A percentile compares a stretch with the other conserved stretches of the same genome.
Conservation (phyloP, 257 asterid genomes). For the Linaria vulgaris region DNA sequence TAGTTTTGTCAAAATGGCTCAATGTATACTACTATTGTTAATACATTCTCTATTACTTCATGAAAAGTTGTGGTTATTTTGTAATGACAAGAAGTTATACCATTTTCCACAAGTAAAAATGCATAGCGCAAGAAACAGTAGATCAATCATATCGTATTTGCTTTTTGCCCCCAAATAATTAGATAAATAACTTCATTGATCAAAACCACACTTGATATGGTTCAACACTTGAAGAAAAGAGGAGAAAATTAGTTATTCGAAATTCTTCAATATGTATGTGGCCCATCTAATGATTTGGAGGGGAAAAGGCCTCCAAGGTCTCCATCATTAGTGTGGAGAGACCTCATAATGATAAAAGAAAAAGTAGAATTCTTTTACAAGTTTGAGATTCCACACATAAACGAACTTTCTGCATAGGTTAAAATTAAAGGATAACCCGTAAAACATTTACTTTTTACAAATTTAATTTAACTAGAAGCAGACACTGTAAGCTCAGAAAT, state of each 20-base stretch:
- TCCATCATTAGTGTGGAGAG: slow-evolving; percentile 20
- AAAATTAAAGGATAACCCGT: too few relatives aligned
- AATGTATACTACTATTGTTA: neutral
- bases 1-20: too few relatives aligned
- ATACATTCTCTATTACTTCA: neutral
- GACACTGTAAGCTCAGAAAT: too few relatives aligned
- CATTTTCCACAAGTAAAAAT: neutral
- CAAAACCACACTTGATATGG: neutral
- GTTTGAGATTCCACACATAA: neutral
- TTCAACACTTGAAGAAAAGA: neutral
- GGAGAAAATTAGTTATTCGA: neutral
- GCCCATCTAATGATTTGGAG: slow-evolving; percentile 14
- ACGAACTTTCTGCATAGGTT: neutral
- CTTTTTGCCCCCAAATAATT: neutral
- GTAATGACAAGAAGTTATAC: neutral
- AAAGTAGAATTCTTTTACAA: neutral
- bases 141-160: neutral
- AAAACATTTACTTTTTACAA: too few relatives aligned
- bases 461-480: too few relatives aligned
- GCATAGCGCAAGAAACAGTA: neutral
- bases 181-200: neutral
- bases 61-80: neutral
- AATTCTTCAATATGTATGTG: neutral
- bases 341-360: slow-evolving; percentile 7
- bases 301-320: neutral